Base-by-base conservation (phyloP, 768 basidiomycete species). In the Fomitopsis pulvina region DNA sequence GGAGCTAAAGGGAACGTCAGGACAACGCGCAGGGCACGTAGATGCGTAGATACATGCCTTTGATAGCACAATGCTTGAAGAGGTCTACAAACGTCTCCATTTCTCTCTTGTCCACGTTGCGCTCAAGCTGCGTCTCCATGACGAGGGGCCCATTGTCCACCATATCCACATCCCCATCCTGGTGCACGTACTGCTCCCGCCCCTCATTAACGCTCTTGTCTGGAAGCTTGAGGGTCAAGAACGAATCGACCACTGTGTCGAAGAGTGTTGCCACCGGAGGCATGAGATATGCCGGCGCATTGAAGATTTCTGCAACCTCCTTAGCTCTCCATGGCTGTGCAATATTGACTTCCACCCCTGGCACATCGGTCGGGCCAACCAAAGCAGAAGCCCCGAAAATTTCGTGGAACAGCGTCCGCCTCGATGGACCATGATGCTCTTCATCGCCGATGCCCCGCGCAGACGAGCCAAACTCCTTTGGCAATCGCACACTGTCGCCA, bases 381-480 rank as follows among this genome's bases (percentile, higher is more conserved):
- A 92, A 81, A 2, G 86, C 85, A 39, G 88, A 79, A 51, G 78
- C 71, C 32, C 93, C 93, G 61, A 95, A 96, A 60, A 94, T 88
- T 60, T 94, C 92, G 64, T 91, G 86, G 68, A 94, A 91, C 6
- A 96, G 70, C 7, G 89, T 86, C 51, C 74, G 70, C 53, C 60
- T 71, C 21, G 64, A 62, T 6, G 72, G 56, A 55, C 59, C 48
- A 2, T 60, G 61, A 30, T 51, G 32, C 9, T 60, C 52, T 20
- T 59, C 60, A 42, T 63, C 60, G 44, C 51, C 61, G 50, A 74
- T 67, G 34, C 64, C 72, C 29, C 63, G 70, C 18, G 75, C 68
- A 12, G 67, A 64, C 3, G 69, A 58, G 18, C 73, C 74, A 34
- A 76, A 74, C 11, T 73, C 73, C 42, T 71, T 66, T 1, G 67